Evolutionary conservation across 306 rosid species (phyloP).

Genomic region (Cicer chorassanicum): DNA sequence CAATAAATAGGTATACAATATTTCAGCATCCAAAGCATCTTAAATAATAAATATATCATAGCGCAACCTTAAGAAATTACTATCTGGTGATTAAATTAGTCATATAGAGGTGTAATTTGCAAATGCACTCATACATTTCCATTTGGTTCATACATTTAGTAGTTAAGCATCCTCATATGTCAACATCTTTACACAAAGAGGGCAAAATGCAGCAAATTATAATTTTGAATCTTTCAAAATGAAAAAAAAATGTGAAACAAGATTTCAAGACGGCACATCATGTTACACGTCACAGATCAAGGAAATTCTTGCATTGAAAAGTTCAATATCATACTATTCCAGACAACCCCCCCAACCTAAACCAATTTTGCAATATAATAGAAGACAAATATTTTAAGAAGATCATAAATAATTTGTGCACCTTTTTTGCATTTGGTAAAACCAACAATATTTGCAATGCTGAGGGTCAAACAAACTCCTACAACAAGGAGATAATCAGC

Average conservation of each 20-base stretch:
- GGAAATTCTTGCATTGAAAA: conserved; percentile 1
- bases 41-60: conserved; percentile 14
- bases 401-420: conserved; percentile 43
- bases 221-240: conserved; percentile 23
- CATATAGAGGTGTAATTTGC: conserved; percentile 4
- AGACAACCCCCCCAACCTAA: conserved; percentile 1
- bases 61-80: conserved; percentile 24
- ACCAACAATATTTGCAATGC: conserved; percentile 93
- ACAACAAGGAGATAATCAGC: conserved; percentile 96
- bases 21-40: conserved; percentile 10
- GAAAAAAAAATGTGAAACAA: conserved; percentile 9
- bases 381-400: conserved; percentile 22
- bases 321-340: background rate
- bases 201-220: conserved; percentile 5
- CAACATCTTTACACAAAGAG: background rate
- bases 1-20: background rate
- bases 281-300: conserved; percentile 1
- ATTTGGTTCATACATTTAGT: conserved; percentile 26
- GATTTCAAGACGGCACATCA: background rate
- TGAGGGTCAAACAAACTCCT: conserved; percentile 95
- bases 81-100: conserved; percentile 1
- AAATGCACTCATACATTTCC: conserved; percentile 1
- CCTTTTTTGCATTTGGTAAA: conserved; percentile 98
- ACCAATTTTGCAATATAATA: conserved; percentile 9
- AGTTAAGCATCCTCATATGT: background rate